Percentiles rank a stretch among this genome's conserved stretches.
Evolutionary conservation across 192 early-diverging fungal species (phyloP).

Genomic region (Allomyces javanicus): DNA sequence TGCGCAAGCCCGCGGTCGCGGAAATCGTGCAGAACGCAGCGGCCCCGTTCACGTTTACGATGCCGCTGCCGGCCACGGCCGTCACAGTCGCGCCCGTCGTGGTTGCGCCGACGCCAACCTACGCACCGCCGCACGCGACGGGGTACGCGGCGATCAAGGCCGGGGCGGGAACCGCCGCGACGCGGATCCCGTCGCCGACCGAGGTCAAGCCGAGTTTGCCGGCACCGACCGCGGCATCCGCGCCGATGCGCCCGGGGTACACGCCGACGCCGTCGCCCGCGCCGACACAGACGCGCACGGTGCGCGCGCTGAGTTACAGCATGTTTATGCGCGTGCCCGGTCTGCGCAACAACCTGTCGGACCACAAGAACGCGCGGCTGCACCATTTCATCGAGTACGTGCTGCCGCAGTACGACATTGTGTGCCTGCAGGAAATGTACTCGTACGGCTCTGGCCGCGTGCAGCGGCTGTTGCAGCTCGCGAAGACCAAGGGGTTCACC

Average conservation of each 20-base stretch:
- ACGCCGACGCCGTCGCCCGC: neutral
- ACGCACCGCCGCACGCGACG: too few species aligned
- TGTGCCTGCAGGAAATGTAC: constrained; percentile 67
- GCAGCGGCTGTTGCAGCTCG: constrained; percentile 30
- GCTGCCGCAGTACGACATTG: constrained; percentile 53
- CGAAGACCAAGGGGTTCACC: constrained; percentile 43
- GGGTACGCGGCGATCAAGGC: too few species aligned
- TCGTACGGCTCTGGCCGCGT: constrained; percentile 45
- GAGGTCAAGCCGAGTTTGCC: too few species aligned
- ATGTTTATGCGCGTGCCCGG: constrained; percentile 52
- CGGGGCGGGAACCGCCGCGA: too few species aligned
- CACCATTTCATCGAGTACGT: constrained; percentile 43
- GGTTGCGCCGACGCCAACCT: too few species aligned
- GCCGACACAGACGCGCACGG: neutral
- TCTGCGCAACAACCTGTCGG: constrained; percentile 47
- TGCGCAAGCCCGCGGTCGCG: neutral
- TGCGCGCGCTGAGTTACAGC: constrained; percentile 41
- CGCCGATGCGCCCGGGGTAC: too few species aligned
- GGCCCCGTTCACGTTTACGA: too few species aligned
- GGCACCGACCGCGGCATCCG: too few species aligned
- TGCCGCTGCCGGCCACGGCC: too few species aligned
- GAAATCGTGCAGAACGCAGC: too few species aligned
- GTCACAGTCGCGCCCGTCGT: too few species aligned
- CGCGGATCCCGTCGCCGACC: too few species aligned
- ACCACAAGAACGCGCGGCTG: constrained; percentile 63